Evolutionary conservation across 2,329 filamentous ascomycete species (phyloP).

Genomic region (Mycosphaerella sp.): DNA sequence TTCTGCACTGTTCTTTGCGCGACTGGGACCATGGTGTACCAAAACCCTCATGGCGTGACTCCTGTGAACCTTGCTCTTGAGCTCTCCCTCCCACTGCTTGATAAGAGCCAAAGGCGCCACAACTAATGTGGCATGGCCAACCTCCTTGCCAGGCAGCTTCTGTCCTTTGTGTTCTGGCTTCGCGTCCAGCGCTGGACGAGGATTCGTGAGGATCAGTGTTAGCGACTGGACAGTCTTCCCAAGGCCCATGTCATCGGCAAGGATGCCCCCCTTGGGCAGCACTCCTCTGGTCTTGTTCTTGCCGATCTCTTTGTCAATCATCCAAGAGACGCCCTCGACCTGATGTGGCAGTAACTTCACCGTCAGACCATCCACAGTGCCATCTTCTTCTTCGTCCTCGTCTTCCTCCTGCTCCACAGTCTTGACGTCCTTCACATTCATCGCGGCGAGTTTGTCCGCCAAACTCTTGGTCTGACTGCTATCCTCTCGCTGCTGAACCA

Average conservation of each 20-base stretch:
- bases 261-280: slow-evolving; percentile 84
- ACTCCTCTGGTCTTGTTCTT: slow-evolving; percentile 71
- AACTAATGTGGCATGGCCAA: slow-evolving; percentile 78
- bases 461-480: slow-evolving; percentile 38
- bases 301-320: slow-evolving; percentile 86
- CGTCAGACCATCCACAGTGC: slow-evolving; percentile 69
- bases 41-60: slow-evolving; percentile 70
- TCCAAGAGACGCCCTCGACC: slow-evolving; percentile 89
- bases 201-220: slow-evolving; percentile 77
- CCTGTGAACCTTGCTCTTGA: slow-evolving; percentile 69
- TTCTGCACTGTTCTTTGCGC: slow-evolving; percentile 71
- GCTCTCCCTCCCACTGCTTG: slow-evolving; percentile 93
- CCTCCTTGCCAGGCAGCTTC: slow-evolving; percentile 56
- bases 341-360: slow-evolving; percentile 91
- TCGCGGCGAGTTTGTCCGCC: slow-evolving; percentile 40
- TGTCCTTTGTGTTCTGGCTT: slow-evolving; percentile 53
- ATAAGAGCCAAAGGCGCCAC: slow-evolving; percentile 91
- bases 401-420: slow-evolving; percentile 40
- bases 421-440: slow-evolving; percentile 43
- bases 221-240: slow-evolving; percentile 96
- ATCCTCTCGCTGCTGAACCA: slow-evolving; percentile 26
- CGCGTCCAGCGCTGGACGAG: slow-evolving; percentile 48
- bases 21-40: slow-evolving; percentile 82
- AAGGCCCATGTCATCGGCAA: slow-evolving; percentile 95
- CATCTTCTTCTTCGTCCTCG: slow-evolving; percentile 51